These are phyloP conservation scores for Phytophthora cactorum DNA, from an alignment of 352 stramenopile species.

Conservation along the genomic window DNA sequence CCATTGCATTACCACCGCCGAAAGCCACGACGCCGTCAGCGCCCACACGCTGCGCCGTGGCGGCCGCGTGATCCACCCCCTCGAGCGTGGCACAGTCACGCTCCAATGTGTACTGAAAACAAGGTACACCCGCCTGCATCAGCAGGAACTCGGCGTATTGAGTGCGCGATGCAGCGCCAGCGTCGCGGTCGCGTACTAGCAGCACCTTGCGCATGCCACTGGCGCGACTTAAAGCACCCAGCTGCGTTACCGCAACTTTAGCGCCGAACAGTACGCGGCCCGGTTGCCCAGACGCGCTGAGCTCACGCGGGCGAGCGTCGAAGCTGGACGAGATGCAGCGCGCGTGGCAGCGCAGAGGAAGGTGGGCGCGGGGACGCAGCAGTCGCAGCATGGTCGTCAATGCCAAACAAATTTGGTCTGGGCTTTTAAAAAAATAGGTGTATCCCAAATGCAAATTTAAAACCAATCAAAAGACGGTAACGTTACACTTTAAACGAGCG, in stretches of 20 bases:
- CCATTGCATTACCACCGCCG: slow-evolving; percentile 67
- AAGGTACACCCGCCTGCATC: slow-evolving; percentile 69
- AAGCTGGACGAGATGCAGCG: slow-evolving; percentile 48
- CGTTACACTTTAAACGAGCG: too few relatives aligned
- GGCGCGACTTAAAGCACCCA: slow-evolving; percentile 43
- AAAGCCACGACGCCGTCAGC: slow-evolving; percentile 76
- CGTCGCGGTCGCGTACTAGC: slow-evolving; percentile 70
- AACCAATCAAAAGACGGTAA: too few relatives aligned
- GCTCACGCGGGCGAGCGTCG: slow-evolving; percentile 39
- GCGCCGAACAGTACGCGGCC: slow-evolving; percentile 58
- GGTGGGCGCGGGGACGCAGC: not conserved
- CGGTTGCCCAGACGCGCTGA: slow-evolving; percentile 50
- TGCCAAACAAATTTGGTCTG: too few relatives aligned
- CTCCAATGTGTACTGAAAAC: slow-evolving; percentile 78
- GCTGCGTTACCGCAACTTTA: slow-evolving; percentile 46
- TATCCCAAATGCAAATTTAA: too few relatives aligned
- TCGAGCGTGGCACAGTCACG: slow-evolving; percentile 69
- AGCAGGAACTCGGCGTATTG: slow-evolving; percentile 79
- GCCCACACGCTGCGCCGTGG: slow-evolving; percentile 64
- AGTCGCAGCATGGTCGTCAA: not conserved
- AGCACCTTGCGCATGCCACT: slow-evolving; percentile 73
- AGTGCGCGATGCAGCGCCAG: slow-evolving; percentile 54
- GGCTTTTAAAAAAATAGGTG: too few relatives aligned
- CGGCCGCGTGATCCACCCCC: slow-evolving; percentile 57
- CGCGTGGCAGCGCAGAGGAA: not conserved